These are phyloP conservation scores for Clarireedia monteithiana DNA, from an alignment of 2,329 filamentous ascomycete species.

Conservation along the genomic window DNA sequence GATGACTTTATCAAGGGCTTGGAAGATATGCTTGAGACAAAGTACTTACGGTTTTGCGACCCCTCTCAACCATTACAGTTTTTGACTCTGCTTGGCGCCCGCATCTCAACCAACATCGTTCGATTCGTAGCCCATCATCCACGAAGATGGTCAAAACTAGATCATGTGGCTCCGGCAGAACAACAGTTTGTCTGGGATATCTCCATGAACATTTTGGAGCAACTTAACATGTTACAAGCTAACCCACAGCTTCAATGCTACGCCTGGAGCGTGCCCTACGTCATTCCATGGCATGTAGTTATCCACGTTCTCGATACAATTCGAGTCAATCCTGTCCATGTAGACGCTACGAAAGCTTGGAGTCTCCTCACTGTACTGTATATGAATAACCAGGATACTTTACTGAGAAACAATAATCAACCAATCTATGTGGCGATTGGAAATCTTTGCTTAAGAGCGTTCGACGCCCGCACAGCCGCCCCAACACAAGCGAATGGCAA, in stretches of 20 bases:
- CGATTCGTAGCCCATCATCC: conserved; percentile 22
- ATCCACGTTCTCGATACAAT: conserved; percentile 32
- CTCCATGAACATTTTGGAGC: conserved; percentile 11
- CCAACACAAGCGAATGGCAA: neutral
- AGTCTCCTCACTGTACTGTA: conserved; percentile 30
- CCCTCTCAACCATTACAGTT: conserved; percentile 13
- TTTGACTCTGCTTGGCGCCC: conserved; percentile 15
- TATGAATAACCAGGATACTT: conserved; percentile 25
- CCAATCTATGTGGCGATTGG: conserved; percentile 29
- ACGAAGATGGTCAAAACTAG: conserved; percentile 27
- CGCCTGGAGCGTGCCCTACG: conserved; percentile 29
- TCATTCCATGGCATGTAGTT: conserved; percentile 30
- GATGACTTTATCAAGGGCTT: conserved; percentile 19
- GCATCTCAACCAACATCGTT: conserved; percentile 12
- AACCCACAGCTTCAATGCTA: conserved; percentile 13
- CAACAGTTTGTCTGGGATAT: conserved; percentile 27
- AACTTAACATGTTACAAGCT: too few species aligned
- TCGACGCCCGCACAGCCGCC: conserved; percentile 17
- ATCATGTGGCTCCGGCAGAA: conserved; percentile 25
- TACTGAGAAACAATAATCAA: conserved; percentile 23
- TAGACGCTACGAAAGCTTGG: conserved; percentile 30
- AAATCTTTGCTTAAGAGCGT: conserved; percentile 30
- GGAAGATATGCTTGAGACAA: conserved; percentile 32
- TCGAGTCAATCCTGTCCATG: conserved; percentile 26
- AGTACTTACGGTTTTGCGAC: conserved; percentile 34